Evolutionary conservation across 768 basidiomycete genomes (phyloP).

Genomic region (Boletellus emodensis): DNA sequence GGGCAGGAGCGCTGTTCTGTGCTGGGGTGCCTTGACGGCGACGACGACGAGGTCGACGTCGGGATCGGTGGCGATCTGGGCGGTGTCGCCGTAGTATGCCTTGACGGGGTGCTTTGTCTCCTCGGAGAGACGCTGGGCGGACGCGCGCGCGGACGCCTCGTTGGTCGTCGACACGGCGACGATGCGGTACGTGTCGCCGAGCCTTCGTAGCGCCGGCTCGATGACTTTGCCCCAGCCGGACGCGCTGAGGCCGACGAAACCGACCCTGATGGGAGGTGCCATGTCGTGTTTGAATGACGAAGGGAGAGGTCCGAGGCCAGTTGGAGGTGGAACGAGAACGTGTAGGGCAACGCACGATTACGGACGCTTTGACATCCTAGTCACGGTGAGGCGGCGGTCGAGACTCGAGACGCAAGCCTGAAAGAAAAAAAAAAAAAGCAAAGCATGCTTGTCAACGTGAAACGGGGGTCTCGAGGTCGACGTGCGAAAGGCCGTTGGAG

Average conservation of each 20-base stretch:
- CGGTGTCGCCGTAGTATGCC: slow-evolving; percentile 9
- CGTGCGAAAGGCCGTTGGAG: too few relatives aligned
- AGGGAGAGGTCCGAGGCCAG: too few relatives aligned
- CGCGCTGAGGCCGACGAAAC: slow-evolving; percentile 9
- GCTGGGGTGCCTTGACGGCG: slow-evolving; percentile 7
- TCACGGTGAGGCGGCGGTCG: too few relatives aligned
- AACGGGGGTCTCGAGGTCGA: too few relatives aligned
- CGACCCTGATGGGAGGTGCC: slow-evolving; percentile 2
- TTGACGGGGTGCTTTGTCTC: slow-evolving; percentile 5
- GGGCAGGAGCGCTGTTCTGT: slow-evolving; percentile 6
- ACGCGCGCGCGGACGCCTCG: slow-evolving; percentile 5
- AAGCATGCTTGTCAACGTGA: too few relatives aligned
- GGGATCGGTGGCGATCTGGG: slow-evolving; percentile 12
- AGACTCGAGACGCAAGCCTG: too few relatives aligned
- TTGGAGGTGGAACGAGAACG: too few relatives aligned
- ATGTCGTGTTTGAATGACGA: neutral
- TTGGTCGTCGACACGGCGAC: slow-evolving; percentile 11
- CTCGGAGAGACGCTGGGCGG: slow-evolving; percentile 5
- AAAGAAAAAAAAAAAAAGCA: too few relatives aligned
- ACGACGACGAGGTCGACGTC: slow-evolving; percentile 14
- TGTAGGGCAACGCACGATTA: too few relatives aligned
- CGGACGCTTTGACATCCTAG: too few relatives aligned
- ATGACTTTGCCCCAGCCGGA: slow-evolving; percentile 4
- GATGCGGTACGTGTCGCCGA: slow-evolving; percentile 9
- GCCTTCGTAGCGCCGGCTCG: slow-evolving; percentile 7